phyloP scores from a whole-genome alignment of 164 flowering plant genomes.

The Amborella trichopoda region DNA sequence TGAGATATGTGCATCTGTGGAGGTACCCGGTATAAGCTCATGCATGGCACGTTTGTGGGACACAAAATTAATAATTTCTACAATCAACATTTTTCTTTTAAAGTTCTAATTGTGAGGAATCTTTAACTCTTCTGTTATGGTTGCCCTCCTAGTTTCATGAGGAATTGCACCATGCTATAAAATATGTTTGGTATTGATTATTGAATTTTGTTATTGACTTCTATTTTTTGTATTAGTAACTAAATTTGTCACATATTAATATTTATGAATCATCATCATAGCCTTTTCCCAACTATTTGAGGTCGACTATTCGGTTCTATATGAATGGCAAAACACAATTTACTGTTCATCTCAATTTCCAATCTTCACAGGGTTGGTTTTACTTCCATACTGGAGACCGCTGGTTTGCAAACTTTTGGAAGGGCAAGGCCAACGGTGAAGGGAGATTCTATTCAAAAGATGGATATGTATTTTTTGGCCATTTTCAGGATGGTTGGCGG shows the following conservation, averaged over 20 bases:
- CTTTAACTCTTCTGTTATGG: too few species aligned
- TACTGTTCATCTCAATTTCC: too few species aligned
- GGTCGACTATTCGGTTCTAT: not conserved
- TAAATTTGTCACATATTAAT: too few species aligned
- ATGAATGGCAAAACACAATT: not conserved
- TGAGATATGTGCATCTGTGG: not conserved
- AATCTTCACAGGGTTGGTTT: conserved; percentile 66
- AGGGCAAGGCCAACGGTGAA: conserved; percentile 93
- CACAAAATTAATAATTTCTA: too few species aligned
- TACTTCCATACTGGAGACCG: conserved; percentile 86
- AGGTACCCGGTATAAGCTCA: not conserved
- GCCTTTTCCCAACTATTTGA: not conserved
- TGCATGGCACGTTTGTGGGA: too few species aligned
- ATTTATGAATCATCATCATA: too few species aligned
- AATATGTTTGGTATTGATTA: too few species aligned
- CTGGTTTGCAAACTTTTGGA: conserved; percentile 97
- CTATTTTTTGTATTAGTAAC: too few species aligned
- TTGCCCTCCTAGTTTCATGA: too few species aligned
- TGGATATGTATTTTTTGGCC: conserved; percentile 79
- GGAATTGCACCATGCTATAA: too few species aligned
- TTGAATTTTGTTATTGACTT: not conserved
- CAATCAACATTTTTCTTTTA: too few species aligned
- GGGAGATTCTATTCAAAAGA: conserved; percentile 80
- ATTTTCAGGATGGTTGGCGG: conserved; percentile 86
- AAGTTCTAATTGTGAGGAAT: too few species aligned